A percentile compares a stretch with the other conserved stretches of the same genome.
These are phyloP conservation scores for Tubosaeta brunneosetosa DNA, from an alignment of 768 basidiomycete genomes.

Conservation along the genomic window DNA sequence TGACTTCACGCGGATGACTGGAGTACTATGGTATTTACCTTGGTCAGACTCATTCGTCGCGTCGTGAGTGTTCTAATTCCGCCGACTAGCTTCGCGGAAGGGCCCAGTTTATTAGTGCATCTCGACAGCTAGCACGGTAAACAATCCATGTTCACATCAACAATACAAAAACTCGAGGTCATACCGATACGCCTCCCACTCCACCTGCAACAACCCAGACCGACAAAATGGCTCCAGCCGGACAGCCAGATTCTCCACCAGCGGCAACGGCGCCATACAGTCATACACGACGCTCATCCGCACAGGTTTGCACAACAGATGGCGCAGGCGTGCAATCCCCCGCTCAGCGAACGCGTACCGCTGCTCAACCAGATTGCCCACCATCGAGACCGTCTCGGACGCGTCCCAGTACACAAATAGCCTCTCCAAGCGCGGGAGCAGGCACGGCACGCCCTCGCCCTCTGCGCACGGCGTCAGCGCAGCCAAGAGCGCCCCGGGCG, in stretches of 20 bases:
- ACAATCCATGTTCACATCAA: neutral
- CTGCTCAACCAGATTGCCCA: constrained; percentile 23
- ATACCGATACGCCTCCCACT: constrained; percentile 19
- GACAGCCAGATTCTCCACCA: constrained; percentile 15
- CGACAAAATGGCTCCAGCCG: constrained; percentile 18
- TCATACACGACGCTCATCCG: constrained; percentile 9
- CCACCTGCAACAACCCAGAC: constrained; percentile 17
- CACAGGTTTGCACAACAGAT: constrained; percentile 23
- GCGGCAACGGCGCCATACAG: constrained; percentile 9
- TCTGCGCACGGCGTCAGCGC: constrained; percentile 19
- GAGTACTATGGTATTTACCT: too few species aligned
- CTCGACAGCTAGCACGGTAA: too few species aligned
- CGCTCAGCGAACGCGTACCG: constrained; percentile 13
- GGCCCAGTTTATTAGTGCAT: too few species aligned
- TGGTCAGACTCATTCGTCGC: too few species aligned
- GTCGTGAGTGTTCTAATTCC: too few species aligned
- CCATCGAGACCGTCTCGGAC: constrained; percentile 20
- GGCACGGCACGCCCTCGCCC: constrained; percentile 9
- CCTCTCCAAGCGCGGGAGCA: constrained; percentile 18
- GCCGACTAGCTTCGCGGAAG: too few species aligned
- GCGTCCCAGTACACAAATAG: constrained; percentile 23
- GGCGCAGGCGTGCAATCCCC: constrained; percentile 10
- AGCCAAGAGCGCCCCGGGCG: constrained; percentile 14
- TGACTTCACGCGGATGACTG: too few species aligned
- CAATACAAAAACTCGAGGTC: constrained; percentile 20